These are phyloP conservation scores for Aspergillus vadensis DNA, from an alignment of 2,329 filamentous ascomycete species.

Conservation along the genomic window DNA sequence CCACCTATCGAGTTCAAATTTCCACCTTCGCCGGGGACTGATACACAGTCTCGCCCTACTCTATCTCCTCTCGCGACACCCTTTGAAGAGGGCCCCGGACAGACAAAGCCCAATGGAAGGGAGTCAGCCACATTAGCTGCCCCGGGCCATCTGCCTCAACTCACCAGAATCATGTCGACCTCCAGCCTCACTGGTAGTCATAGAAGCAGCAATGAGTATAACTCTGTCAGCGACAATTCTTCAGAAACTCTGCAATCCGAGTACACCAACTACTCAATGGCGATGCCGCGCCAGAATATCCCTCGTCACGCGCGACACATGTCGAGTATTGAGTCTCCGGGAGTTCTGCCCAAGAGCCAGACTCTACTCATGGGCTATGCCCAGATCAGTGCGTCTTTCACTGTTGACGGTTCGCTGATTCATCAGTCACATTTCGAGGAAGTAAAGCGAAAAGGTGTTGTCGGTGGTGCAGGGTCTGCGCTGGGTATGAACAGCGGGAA, in stretches of 20 bases:
- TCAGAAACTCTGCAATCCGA: conserved; percentile 91
- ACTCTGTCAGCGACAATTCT: conserved; percentile 91
- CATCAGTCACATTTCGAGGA: conserved; percentile 90
- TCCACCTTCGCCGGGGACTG: conserved; percentile 46
- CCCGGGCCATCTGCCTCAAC: conserved; percentile 39
- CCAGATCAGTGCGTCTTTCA: conserved; percentile 90
- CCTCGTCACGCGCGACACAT: conserved; percentile 45
- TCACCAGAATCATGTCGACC: conserved; percentile 71
- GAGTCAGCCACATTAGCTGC: conserved; percentile 30
- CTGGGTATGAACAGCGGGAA: conserved; percentile 70
- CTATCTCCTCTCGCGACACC: conserved; percentile 32
- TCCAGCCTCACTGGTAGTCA: conserved; percentile 77
- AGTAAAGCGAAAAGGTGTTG: conserved; percentile 89
- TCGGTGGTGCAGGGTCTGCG: conserved; percentile 78
- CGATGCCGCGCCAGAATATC: conserved; percentile 55
- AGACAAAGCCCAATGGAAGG: conserved; percentile 23
- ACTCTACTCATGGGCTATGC: conserved; percentile 97
- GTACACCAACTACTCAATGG: conserved; percentile 59
- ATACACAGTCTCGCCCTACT: conserved; percentile 29
- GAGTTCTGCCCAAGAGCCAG: conserved; percentile 51
- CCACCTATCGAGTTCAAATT: conserved; percentile 58
- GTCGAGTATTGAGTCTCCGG: conserved; percentile 44
- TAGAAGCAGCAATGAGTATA: conserved; percentile 91
- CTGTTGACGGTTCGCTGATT: conserved; percentile 84
- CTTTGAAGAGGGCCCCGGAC: conserved; percentile 26